Evolutionary conservation across 139 green algal genomes (phyloP).

Genomic region (Closterium sp.): DNA sequence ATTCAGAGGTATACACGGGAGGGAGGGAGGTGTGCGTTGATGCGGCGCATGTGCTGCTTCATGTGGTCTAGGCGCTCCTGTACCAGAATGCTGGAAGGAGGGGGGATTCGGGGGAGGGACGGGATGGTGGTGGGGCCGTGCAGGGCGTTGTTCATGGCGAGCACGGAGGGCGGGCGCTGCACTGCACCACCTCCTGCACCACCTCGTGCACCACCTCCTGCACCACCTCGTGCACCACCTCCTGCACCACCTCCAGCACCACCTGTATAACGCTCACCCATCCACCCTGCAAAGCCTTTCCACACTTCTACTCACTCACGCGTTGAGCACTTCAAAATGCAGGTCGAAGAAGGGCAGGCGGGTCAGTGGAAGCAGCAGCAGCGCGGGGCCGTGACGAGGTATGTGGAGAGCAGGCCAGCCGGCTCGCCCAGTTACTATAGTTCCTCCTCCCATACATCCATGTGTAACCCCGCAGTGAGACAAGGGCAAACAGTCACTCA

Average conservation of each 20-base stretch:
- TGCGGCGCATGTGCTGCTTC: background rate
- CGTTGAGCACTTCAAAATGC: slow-evolving; percentile 84
- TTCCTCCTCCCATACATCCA: background rate
- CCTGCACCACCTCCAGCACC: too few relatives aligned
- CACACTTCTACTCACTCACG: too few relatives aligned
- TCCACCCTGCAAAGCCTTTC: too few relatives aligned
- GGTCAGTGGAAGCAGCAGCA: slow-evolving; percentile 87
- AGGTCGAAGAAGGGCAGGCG: slow-evolving; percentile 85
- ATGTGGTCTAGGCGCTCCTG: too few relatives aligned
- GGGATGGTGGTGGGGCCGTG: background rate
- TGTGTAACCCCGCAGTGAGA: too few relatives aligned
- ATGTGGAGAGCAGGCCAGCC: too few relatives aligned
- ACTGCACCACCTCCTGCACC: slow-evolving; percentile 69
- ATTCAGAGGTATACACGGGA: too few relatives aligned
- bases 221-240: slow-evolving; percentile 60
- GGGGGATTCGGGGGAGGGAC: background rate
- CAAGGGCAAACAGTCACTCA: too few relatives aligned
- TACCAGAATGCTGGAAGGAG: background rate
- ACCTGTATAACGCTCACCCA: too few relatives aligned
- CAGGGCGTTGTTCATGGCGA: background rate
- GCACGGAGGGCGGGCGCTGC: slow-evolving; percentile 67
- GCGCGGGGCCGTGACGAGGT: slow-evolving; percentile 74
- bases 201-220: slow-evolving; percentile 81
- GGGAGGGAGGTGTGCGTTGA: background rate
- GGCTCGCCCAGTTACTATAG: too few relatives aligned